Evolutionary conservation across 2,329 filamentous ascomycete species (phyloP), one percentile per base, ranked within the genome.

Genomic region (Neurospora sp.): DNA sequence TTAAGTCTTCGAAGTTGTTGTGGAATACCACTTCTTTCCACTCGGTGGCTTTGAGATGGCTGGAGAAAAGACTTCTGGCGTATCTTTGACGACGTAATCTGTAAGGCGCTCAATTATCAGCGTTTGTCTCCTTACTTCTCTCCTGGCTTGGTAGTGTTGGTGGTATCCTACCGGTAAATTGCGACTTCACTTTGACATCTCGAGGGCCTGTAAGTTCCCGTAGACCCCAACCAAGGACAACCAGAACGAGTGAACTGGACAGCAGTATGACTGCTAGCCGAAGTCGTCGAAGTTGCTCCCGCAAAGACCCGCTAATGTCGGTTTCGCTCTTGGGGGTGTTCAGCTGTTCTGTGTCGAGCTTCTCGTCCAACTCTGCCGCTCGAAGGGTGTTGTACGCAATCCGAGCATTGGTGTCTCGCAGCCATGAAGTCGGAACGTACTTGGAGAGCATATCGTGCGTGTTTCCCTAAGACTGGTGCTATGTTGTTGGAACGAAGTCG

Each of bases 1-100:
- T 69, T 0, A 66, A 28, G 33, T 70, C 67, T 38, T 40, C 67
- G 41, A 72, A 68, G 37, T 69, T 69, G 46, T 70, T 71, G 38
- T 69, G 67, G 39, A 71, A 69, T 6, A 72, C 71, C 23, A 69
- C 71, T 33, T 68, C 46, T 41, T 71, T 68, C 40, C 43, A 70
- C 57, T 68, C 28, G 3, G 66, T 52, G 3, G 69, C 69, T 43
- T 66, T 41, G 0, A 40, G 0, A 40, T 62, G 19, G 69, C 71
- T 2, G 68, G 67, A 6, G 68, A 57, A 8, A 66, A 71, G 11
- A 69, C 23, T 23, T 68, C 70, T 6, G 70, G 38, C 33, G 62
- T 37, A 2, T 15, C 38, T 40, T 37, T 39, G 15, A 57, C 15
- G 15, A 41, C 39, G 17, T 23, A 67, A 17, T 8, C 28, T 62